Percentiles rank a stretch among this genome's conserved stretches.
Conservation (phyloP, 352 stramenopile genomes). For the Saprolegnia diclina region DNA sequence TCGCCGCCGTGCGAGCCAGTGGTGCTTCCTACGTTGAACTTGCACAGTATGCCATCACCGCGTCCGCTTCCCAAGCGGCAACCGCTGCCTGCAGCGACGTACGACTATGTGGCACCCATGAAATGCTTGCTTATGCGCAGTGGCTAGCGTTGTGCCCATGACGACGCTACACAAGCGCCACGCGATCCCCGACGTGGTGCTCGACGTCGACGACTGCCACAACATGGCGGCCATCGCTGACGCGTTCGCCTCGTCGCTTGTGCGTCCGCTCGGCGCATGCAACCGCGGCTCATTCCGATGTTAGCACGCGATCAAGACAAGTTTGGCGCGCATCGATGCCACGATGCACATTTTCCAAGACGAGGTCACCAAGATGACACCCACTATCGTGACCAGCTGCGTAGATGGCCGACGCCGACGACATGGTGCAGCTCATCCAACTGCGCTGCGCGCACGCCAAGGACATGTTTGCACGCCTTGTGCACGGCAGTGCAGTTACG, state of each 20-base stretch:
- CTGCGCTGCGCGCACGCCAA: not conserved
- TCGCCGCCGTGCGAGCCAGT: not conserved
- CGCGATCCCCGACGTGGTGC: not conserved
- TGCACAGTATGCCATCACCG: slow-evolving; percentile 2
- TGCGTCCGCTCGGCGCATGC: not conserved
- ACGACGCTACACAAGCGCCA: not conserved
- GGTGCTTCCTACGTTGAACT: not conserved
- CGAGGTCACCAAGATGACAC: not conserved
- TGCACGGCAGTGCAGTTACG: not conserved
- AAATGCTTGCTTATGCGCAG: too few relatives aligned
- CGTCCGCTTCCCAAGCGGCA: slow-evolving; percentile 16
- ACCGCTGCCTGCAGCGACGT: not conserved
- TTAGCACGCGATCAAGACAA: slow-evolving; percentile 3
- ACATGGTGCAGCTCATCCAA: not conserved
- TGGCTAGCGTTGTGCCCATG: slow-evolving; percentile 19
- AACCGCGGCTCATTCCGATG: not conserved
- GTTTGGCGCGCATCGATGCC: slow-evolving; percentile 12
- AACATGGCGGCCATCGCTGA: not conserved
- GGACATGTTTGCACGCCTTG: not conserved
- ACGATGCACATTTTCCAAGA: slow-evolving; percentile 2
- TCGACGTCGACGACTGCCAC: slow-evolving; percentile 23
- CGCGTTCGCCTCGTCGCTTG: not conserved
- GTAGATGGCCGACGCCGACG: slow-evolving; percentile 15
- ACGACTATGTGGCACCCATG: too few relatives aligned
- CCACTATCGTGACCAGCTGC: not conserved